These are phyloP conservation scores for Rhodocollybia butyracea DNA, from an alignment of 768 basidiomycete species.

Conservation along the genomic window DNA sequence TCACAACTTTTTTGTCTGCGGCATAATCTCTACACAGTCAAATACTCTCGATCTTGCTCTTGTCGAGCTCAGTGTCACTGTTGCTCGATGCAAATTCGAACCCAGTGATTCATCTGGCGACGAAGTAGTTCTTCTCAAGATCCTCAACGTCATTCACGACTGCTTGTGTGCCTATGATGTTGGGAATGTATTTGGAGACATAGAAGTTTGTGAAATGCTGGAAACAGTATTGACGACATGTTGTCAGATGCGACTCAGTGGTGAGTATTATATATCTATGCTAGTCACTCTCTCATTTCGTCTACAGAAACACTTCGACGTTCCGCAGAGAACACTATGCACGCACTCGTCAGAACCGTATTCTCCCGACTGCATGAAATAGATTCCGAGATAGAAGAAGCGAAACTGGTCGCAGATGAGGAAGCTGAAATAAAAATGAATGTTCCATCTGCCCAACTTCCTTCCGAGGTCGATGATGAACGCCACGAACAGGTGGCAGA, in stretches of 20 bases:
- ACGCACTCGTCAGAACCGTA: constrained; percentile 77
- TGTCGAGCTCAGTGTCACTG: constrained; percentile 79
- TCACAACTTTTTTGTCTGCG: constrained; percentile 83
- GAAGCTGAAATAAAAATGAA: constrained; percentile 63
- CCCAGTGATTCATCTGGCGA: constrained; percentile 97
- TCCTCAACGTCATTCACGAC: constrained; percentile 86
- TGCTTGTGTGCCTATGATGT: constrained; percentile 67
- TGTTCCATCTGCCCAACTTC: constrained; percentile 36
- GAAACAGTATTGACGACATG: constrained; percentile 97
- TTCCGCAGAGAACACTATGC: constrained; percentile 87
- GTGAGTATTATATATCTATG: constrained; percentile 43
- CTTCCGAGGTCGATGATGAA: constrained; percentile 18
- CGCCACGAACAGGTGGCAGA: constrained; percentile 12
- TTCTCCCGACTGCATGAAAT: constrained; percentile 71
- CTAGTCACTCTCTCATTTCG: background rate
- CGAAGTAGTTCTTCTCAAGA: constrained; percentile 90
- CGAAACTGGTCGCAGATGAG: constrained; percentile 50
- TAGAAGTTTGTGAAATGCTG: constrained; percentile 97
- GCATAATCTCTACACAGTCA: constrained; percentile 60
- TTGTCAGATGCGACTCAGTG: constrained; percentile 94
- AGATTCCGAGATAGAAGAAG: constrained; percentile 66
- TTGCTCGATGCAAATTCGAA: constrained; percentile 97
- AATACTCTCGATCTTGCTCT: constrained; percentile 62
- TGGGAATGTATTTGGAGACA: constrained; percentile 76
- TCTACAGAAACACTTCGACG: constrained; percentile 77